These are phyloP conservation scores for Phtheirospermum japonicum DNA, from an alignment of 257 asterid species.

Conservation along the genomic window DNA sequence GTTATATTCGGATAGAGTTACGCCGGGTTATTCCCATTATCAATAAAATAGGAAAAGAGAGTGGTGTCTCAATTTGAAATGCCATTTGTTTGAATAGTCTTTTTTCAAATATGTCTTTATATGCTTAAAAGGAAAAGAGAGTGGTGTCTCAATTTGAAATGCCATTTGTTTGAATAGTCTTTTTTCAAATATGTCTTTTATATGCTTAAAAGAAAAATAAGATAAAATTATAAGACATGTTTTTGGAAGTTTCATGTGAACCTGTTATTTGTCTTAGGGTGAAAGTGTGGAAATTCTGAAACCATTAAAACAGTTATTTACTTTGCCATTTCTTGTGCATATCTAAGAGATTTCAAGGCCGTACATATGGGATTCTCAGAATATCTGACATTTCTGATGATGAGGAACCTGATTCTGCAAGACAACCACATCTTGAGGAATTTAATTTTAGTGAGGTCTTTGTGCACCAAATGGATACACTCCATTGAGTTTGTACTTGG, in stretches of 20 bases:
- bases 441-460: conserved; percentile 85
- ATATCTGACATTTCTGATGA: conserved; percentile 62
- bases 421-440: conserved; percentile 62
- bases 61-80: conserved; percentile 1
- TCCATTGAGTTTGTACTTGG: conserved; percentile 91
- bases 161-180: conserved; percentile 8
- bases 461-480: conserved; percentile 97
- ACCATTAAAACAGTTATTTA: conserved; percentile 20
- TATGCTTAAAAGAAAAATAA: conserved; percentile 4
- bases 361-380: conserved; percentile 68
- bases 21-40: no score
- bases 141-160: conserved; percentile 1
- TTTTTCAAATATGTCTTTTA: not conserved
- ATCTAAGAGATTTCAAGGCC: conserved; percentile 85
- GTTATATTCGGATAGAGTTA: no score
- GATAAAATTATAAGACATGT: not conserved
- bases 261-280: not conserved
- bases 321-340: conserved; percentile 28
- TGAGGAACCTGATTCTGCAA: conserved; percentile 63
- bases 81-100: conserved; percentile 8
- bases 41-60: not conserved
- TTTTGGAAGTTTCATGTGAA: not conserved
- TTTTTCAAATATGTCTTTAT: not conserved
- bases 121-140: not conserved
- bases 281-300: conserved; percentile 21